Percentiles rank a stretch among this genome's conserved stretches.
phyloP scores from a whole-genome alignment of 2,329 filamentous ascomycete species.

The Nemania sp. region DNA sequence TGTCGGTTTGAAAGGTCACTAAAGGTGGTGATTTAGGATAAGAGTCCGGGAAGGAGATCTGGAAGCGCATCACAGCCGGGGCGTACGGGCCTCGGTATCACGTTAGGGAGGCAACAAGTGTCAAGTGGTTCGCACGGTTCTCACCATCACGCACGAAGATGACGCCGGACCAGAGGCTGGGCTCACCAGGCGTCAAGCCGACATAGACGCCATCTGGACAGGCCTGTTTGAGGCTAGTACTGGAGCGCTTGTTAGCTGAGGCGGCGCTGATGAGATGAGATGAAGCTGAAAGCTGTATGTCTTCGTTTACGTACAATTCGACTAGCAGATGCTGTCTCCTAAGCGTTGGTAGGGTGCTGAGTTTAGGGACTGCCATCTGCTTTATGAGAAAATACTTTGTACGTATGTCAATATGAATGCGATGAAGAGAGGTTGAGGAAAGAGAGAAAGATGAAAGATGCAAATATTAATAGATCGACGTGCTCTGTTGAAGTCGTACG shows the following conservation, averaged over 20 bases:
- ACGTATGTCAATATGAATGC: background rate
- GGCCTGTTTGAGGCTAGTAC: slow-evolving; percentile 77
- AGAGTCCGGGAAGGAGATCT: slow-evolving; percentile 80
- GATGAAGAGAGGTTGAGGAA: background rate
- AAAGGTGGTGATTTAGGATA: slow-evolving; percentile 82
- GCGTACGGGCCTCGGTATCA: slow-evolving; percentile 76
- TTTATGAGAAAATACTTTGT: slow-evolving; percentile 11
- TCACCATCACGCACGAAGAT: slow-evolving; percentile 88
- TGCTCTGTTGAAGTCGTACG: too few relatives aligned
- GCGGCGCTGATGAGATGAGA: background rate
- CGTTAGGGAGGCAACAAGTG: slow-evolving; percentile 27
- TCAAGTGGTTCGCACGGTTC: slow-evolving; percentile 18
- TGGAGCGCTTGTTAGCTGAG: slow-evolving; percentile 47
- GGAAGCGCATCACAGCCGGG: slow-evolving; percentile 84
- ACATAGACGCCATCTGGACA: slow-evolving; percentile 88
- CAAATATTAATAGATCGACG: background rate
- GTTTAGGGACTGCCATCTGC: slow-evolving; percentile 50
- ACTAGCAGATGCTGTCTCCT: slow-evolving; percentile 77
- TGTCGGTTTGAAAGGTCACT: slow-evolving; percentile 86
- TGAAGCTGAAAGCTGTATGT: background rate
- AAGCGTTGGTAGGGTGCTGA: slow-evolving; percentile 58
- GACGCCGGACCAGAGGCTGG: slow-evolving; percentile 85
- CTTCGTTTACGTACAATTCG: slow-evolving; percentile 69
- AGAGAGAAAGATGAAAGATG: background rate
- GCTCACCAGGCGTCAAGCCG: slow-evolving; percentile 79